Evolutionary conservation across 768 basidiomycete genomes (phyloP), one percentile per base, ranked within the genome.

Genomic region (Naematelia aurantialba): DNA sequence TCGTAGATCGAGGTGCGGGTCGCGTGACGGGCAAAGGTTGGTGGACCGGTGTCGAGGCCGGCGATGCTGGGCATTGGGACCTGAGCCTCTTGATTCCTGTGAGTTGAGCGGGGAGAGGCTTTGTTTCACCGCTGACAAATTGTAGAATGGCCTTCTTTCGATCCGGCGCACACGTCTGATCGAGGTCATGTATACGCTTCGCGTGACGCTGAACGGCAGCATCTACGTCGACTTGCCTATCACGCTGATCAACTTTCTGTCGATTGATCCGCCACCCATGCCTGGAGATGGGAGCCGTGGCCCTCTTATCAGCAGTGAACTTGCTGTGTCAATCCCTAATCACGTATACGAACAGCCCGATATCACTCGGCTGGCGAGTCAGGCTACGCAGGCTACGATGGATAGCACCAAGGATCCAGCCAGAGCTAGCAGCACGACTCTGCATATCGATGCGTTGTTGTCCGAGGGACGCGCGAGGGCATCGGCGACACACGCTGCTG

Each of bases 1-100:
- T 59, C 19, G 48, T 85, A 72, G 84, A 85, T 4, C 83, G 86
- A 50, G 81, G 81, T 42, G 83, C 82, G 25, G 76, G 84, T 5
- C 82, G 83, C 61, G 87, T 87, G 85, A 22, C 72, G 0, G 67
- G 72, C 2, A 86, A 85, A 67, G 91, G 91, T 0, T 94, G 89
- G 88, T 94, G 91, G 91, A 81, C 84, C 4, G 92, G 92, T 5
- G 85, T 93, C 4, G 77, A 79, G 13, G 79, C 87, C 2, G 84
- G 84, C 1, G 83, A 86, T 61, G 79, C 80, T 4, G 78, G 81
- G 8, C 81, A 84, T 19, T 89, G 91, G 75, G 81, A 82, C 14
- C 86, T 89, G 69, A 84, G 81, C 53, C 81, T 96, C 5, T 70
- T 83, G 8, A 69, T 93, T 44, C 91, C 91, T 25, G 91, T 92